phyloP scores from a whole-genome alignment of 2,329 filamentous ascomycete species.

The Pseudogymnoascus verrucosus region DNA sequence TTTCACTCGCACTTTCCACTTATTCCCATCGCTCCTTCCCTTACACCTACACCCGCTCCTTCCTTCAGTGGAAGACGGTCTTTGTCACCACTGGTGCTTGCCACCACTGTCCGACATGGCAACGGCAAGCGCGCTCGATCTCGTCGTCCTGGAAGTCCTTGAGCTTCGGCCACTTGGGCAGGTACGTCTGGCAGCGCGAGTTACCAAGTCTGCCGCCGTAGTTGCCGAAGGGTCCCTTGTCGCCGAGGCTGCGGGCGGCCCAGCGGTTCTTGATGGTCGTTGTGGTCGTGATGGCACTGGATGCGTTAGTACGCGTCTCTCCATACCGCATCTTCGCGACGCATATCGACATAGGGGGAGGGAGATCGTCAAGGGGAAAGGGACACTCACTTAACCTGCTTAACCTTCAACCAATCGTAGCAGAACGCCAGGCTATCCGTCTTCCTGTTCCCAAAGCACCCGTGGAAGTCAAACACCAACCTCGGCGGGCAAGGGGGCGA shows the following conservation, averaged over 20 bases:
- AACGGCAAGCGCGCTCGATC: background rate
- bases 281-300: background rate
- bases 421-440: background rate
- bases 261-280: conserved; percentile 3
- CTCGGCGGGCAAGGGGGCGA: background rate
- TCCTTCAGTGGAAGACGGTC: background rate
- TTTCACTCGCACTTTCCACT: background rate
- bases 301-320: background rate
- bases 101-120: conserved; percentile 4
- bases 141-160: conserved; percentile 7
- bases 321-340: background rate
- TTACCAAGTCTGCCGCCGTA: background rate
- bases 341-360: background rate
- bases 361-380: background rate
- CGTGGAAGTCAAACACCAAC: conserved; percentile 5
- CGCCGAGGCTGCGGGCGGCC: background rate
- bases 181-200: background rate
- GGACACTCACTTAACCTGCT: background rate
- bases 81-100: conserved; percentile 2
- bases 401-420: conserved; percentile 1
- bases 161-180: conserved; percentile 4
- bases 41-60: too few species aligned
- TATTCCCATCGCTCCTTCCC: background rate
- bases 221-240: background rate
- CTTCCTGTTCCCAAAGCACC: background rate